Percentiles rank a stretch among this genome's conserved stretches.
Conservation (phyloP, 2,329 filamentous ascomycete genomes). For the Arthrobotrys musiformis region DNA sequence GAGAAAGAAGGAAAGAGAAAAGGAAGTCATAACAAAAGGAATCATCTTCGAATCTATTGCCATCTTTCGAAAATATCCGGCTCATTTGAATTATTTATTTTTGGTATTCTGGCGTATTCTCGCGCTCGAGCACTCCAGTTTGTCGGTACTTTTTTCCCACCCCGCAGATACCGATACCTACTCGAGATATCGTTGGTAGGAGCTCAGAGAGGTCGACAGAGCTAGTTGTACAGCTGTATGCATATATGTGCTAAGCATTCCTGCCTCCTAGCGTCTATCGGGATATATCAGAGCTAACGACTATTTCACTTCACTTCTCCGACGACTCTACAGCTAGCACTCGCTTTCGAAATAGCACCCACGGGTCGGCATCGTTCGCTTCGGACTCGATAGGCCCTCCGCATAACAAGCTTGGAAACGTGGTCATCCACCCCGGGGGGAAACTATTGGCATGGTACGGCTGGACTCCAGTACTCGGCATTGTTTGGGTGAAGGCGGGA, state of each 20-base stretch:
- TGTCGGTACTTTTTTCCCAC: not conserved
- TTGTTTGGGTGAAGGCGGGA: too few species aligned
- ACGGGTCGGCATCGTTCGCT: not conserved
- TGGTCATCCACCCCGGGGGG: not conserved
- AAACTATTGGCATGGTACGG: conserved; percentile 33
- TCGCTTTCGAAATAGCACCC: not conserved
- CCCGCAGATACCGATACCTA: not conserved
- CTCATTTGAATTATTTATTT: too few species aligned
- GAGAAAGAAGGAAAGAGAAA: too few species aligned
- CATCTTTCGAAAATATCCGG: too few species aligned
- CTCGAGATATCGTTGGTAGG: not conserved
- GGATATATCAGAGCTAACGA: not conserved
- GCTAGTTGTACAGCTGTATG: conserved; percentile 2
- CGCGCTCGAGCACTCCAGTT: not conserved
- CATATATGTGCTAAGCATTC: not conserved
- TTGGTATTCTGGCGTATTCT: not conserved
- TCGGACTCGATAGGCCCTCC: not conserved
- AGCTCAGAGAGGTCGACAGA: not conserved
- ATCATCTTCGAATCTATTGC: not conserved
- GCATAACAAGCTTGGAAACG: not conserved
- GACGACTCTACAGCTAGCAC: not conserved
- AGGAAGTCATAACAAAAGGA: not conserved
- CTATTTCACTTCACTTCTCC: not conserved
- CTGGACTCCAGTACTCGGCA: too few species aligned
- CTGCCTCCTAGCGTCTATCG: not conserved